phyloP scores from a whole-genome alignment of 2,329 filamentous ascomycete genomes.

The Colletotrichum scovillei region DNA sequence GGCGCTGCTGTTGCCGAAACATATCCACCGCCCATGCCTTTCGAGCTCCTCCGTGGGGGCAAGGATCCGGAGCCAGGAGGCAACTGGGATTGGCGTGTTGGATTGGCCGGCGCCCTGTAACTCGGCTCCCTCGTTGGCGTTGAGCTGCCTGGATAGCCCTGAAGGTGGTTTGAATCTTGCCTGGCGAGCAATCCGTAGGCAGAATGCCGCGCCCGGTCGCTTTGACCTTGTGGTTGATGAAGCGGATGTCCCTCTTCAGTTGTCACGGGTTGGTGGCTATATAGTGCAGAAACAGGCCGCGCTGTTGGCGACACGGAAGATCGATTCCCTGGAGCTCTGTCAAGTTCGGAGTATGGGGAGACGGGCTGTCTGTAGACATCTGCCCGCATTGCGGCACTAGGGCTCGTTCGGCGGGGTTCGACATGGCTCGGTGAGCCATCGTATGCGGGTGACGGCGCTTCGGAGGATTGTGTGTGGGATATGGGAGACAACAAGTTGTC shows the following conservation, averaged over 20 bases:
- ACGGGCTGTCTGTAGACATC: slow-evolving; percentile 30
- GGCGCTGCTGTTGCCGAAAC: slow-evolving; percentile 56
- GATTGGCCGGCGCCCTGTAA: slow-evolving; percentile 76
- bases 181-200: slow-evolving; percentile 66
- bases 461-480: slow-evolving; percentile 8
- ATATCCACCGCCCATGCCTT: slow-evolving; percentile 72
- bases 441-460: not conserved
- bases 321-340: slow-evolving; percentile 13
- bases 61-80: slow-evolving; percentile 68
- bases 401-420: slow-evolving; percentile 30
- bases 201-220: slow-evolving; percentile 69
- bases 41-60: slow-evolving; percentile 82
- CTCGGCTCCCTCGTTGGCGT: slow-evolving; percentile 76
- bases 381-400: slow-evolving; percentile 23
- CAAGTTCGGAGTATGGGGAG: slow-evolving; percentile 18
- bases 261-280: slow-evolving; percentile 40
- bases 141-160: slow-evolving; percentile 66
- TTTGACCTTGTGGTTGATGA: slow-evolving; percentile 64
- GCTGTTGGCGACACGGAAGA: slow-evolving; percentile 1
- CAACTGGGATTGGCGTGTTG: slow-evolving; percentile 63
- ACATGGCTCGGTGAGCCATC: slow-evolving; percentile 45
- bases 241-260: slow-evolving; percentile 42
- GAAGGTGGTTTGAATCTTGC: slow-evolving; percentile 71
- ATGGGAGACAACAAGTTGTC: slow-evolving; percentile 11
- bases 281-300: slow-evolving; percentile 30